Evolutionary conservation across 1,284 basidiomycete genomes (phyloP).

Genomic region (Termitomyces sp.): DNA sequence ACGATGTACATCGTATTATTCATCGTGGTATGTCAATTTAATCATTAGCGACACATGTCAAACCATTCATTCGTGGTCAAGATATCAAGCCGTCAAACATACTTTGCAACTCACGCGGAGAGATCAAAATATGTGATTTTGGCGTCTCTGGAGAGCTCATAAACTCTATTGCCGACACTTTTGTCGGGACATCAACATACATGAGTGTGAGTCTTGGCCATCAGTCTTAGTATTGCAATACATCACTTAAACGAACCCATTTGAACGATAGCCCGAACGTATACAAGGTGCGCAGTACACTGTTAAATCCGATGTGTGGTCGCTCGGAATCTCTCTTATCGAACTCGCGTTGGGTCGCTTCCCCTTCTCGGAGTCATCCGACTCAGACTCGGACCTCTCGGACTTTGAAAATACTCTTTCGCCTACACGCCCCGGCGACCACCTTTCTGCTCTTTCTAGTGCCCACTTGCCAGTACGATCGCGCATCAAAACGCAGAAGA

Average conservation of each 20-base stretch:
- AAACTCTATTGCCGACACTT: constrained; percentile 98
- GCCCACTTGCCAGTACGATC: constrained; percentile 19
- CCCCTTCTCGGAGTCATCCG: constrained; percentile 78
- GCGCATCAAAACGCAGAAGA: constrained; percentile 32
- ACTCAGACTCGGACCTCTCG: constrained; percentile 41
- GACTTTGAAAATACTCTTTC: constrained; percentile 70
- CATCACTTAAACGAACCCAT: neutral
- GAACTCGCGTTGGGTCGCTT: constrained; percentile 93
- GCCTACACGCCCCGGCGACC: constrained; percentile 41
- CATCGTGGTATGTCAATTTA: constrained; percentile 92
- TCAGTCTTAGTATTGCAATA: constrained; percentile 1
- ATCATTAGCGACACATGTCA: constrained; percentile 91
- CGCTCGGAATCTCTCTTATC: constrained; percentile 93
- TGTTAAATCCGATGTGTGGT: constrained; percentile 99
- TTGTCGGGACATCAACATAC: constrained; percentile 97
- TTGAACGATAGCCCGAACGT: constrained; percentile 78
- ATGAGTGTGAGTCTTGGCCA: constrained; percentile 84
- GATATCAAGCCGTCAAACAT: constrained; percentile 99
- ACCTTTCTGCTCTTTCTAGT: constrained; percentile 23
- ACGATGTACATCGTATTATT: constrained; percentile 97
- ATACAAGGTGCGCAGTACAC: constrained; percentile 98
- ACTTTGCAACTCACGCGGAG: constrained; percentile 89
- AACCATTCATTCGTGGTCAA: constrained; percentile 54
- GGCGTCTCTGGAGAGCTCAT: constrained; percentile 98
- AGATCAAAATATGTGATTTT: constrained; percentile 99